These are phyloP conservation scores for Pseudocercospora fuligena DNA, from an alignment of 2,329 filamentous ascomycete species.

Conservation along the genomic window DNA sequence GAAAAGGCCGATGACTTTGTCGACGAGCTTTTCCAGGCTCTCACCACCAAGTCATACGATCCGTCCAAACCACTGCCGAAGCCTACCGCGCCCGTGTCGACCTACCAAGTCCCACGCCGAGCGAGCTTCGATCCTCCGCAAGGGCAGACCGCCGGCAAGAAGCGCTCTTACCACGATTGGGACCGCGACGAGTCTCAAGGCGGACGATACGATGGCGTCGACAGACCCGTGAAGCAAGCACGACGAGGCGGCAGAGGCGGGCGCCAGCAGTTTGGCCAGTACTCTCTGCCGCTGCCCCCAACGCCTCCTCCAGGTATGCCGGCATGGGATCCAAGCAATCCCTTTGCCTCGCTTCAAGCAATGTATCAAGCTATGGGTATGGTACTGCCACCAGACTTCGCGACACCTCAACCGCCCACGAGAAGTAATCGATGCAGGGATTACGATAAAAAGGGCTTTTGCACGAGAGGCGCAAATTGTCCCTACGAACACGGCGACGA, in stretches of 20 bases:
- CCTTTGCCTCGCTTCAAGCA: slow-evolving; percentile 65
- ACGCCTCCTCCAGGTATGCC: slow-evolving; percentile 53
- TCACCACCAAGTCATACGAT: slow-evolving; percentile 59
- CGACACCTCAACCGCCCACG: slow-evolving; percentile 31
- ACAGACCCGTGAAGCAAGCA: slow-evolving; percentile 63
- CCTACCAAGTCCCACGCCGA: slow-evolving; percentile 21
- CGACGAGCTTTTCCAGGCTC: slow-evolving; percentile 70
- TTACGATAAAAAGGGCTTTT: slow-evolving; percentile 75
- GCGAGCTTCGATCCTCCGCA: slow-evolving; percentile 35
- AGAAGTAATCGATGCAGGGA: slow-evolving; percentile 64
- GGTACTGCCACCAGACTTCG: slow-evolving; percentile 51
- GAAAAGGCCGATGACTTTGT: slow-evolving; percentile 70
- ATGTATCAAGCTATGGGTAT: slow-evolving; percentile 58
- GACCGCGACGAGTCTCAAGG: slow-evolving; percentile 51
- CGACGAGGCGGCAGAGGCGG: slow-evolving; percentile 57
- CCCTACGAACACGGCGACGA: slow-evolving; percentile 70
- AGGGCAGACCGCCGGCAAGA: slow-evolving; percentile 47
- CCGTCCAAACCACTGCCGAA: slow-evolving; percentile 34
- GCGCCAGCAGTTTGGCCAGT: slow-evolving; percentile 24
- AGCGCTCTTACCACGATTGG: slow-evolving; percentile 62
- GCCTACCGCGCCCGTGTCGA: slow-evolving; percentile 24
- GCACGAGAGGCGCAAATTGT: slow-evolving; percentile 69
- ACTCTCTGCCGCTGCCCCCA: slow-evolving; percentile 44
- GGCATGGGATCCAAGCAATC: slow-evolving; percentile 63
- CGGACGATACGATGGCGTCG: slow-evolving; percentile 40